Evolutionary conservation across 257 asterid species (phyloP), one percentile per base, ranked within the genome.

Genomic region (Solanum peruvianum): DNA sequence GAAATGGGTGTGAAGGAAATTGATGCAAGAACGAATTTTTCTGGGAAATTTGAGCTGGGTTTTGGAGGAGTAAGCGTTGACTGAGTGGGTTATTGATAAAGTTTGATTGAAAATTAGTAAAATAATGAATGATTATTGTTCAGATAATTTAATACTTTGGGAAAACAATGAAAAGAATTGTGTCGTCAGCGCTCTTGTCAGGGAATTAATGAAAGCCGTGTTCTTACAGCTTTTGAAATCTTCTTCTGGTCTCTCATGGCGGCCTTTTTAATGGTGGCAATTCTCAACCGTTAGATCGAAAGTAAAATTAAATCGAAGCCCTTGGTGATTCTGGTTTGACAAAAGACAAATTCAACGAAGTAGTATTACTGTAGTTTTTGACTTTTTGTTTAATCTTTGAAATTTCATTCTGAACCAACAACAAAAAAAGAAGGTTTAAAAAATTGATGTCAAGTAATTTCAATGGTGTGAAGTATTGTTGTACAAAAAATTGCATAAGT

Each of bases 31-130:
- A 58, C 5, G 86, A 23, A n/a, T 31, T 69, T 69, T 69, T 20
- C 23, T n/a, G 70, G 41, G 69, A 47, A 67, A 25, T 44, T 84
- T 49, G 67, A 20, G 41, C 11, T 67, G 80, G 31, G 69, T 33
- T 69, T 70, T 20, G 37, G 82, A 86, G 64, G 82, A 86, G 64
- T 60, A 31, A 87, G 39, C 39, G 85, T 87, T 87, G 89, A 87
- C 85, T 83, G 16, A 3, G 84, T 83, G 15, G 6, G 87, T 35
- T 69, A 1, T 23, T 23, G 69, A n/a, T 64, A 64, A 64, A 49
- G 45, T 47, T 11, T 8, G 25, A 52, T 52, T 31, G 86, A 35
- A 83, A 35, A 83, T 18, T 23, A 37, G 13, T 23, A 52, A 10
- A 58, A 42, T 41, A 76, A 41, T 23, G 58, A 44, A 69, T 44